Base-by-base conservation (phyloP, 2,329 filamentous ascomycete species). In the Diplodia mutila region DNA sequence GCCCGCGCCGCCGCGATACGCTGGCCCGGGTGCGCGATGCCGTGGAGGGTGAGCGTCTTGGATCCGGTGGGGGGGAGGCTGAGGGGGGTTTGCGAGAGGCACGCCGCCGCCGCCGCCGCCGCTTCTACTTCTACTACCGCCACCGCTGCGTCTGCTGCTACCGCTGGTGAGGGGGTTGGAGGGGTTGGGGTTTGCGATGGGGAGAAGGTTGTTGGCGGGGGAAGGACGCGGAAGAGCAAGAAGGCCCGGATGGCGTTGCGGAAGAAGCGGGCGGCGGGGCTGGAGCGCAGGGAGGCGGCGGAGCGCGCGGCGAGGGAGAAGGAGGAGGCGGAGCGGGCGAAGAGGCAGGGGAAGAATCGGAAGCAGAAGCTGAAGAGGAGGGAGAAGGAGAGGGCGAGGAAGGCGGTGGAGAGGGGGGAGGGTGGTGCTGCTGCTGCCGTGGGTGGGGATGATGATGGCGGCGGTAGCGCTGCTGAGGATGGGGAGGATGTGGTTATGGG, bases 331-430 rank as follows among this genome's bases (percentile, higher is more conserved):
- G 57, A 61, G 27, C 4, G 42, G 57, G 42, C 42, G 57, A 61
- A 49, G 57, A 27, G 57, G 57, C 11, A n/a, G 42, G 42, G 11
- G 57, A 61, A 42, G 57, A 61, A 61, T 34, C n/a, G 57, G 42
- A 42, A 51, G 57, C 42, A 61, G 57, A 61, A 61, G 57, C 18
- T 61, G 57, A 61, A 61, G 27, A 61, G 23, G 42, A 51, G 42
- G 27, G 57, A 49, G 42, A 51, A 42, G 42, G 57, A 51, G 25
- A 51, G 39, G 57, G 42, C 42, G 57, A 37, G 49, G 27, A 61
- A 61, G 57, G 57, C 39, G 18, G 42, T 14, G 9, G 57, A n/a
- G 42, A 18, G 16, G 39, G 25, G 25, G 16, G 57, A 49, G 16
- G 57, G 12, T 21, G 32, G 3, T 14, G 53, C 18, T n/a, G 37